phyloP scores from a whole-genome alignment of 2,329 filamentous ascomycete species.

The Alternaria sp. region DNA sequence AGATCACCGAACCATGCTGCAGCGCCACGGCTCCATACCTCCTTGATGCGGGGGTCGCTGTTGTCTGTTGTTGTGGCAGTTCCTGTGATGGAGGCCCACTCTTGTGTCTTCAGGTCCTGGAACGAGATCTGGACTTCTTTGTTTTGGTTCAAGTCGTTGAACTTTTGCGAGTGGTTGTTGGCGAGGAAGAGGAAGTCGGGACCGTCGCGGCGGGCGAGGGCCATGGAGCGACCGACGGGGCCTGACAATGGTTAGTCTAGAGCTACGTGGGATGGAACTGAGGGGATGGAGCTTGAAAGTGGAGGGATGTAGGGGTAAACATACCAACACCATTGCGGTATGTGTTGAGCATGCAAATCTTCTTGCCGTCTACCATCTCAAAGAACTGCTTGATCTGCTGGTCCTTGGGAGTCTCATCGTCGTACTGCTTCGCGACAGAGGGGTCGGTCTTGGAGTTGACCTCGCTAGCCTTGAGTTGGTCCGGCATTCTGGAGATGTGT shows the following conservation, averaged over 20 bases:
- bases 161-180: conserved; percentile 57
- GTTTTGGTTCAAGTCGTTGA: conserved; percentile 54
- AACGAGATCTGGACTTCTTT: conserved; percentile 54
- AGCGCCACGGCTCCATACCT: conserved; percentile 50
- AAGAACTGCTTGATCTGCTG: conserved; percentile 58
- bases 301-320: conserved; percentile 6
- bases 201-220: conserved; percentile 62
- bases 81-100: conserved; percentile 57
- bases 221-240: conserved; percentile 57
- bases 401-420: conserved; percentile 52
- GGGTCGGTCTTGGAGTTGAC: conserved; percentile 55
- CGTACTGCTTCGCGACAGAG: conserved; percentile 58
- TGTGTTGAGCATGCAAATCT: conserved; percentile 53
- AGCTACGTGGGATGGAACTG: background rate
- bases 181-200: conserved; percentile 60
- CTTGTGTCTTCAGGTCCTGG: conserved; percentile 55
- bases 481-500: conserved; percentile 52
- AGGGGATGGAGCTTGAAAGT: background rate
- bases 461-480: conserved; percentile 49
- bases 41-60: conserved; percentile 57
- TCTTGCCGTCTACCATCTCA: conserved; percentile 54
- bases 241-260: conserved; percentile 23
- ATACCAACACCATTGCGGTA: conserved; percentile 51
- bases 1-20: conserved; percentile 60
- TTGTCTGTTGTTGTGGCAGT: conserved; percentile 51